Conservation (phyloP, 2,329 filamentous ascomycete species). For the Xylariaceae sp. region DNA sequence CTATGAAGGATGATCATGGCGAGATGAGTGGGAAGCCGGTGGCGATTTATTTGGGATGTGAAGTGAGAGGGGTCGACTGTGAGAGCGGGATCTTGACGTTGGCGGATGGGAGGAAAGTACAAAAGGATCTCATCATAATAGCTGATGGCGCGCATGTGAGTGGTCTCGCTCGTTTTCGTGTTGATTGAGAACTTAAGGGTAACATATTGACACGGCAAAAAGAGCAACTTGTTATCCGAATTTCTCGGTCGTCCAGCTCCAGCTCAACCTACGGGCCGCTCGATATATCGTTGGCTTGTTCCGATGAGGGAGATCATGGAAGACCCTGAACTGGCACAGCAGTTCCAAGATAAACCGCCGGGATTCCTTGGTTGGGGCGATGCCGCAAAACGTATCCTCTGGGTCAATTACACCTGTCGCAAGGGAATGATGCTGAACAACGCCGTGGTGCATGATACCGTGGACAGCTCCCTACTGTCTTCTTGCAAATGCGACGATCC, state of each 20-base stretch:
- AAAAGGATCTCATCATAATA: conserved; percentile 38
- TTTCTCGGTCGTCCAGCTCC: conserved; percentile 13
- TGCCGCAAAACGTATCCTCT: conserved; percentile 8
- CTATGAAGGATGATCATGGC: conserved; percentile 26
- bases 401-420: conserved; percentile 18
- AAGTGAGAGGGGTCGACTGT: conserved; percentile 16
- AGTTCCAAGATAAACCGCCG: conserved; percentile 9
- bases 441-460: conserved; percentile 16
- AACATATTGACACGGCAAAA: neutral
- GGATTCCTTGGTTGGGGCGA: conserved; percentile 19
- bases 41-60: conserved; percentile 10
- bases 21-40: conserved; percentile 14
- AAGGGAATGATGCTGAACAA: conserved; percentile 16
- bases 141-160: conserved; percentile 40
- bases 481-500: neutral
- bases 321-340: conserved; percentile 8
- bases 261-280: conserved; percentile 16
- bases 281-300: conserved; percentile 23
- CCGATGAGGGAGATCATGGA: conserved; percentile 14
- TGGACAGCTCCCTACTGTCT: neutral
- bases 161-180: neutral
- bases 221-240: conserved; percentile 17
- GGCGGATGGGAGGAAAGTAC: conserved; percentile 26
- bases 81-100: conserved; percentile 66
- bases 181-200: neutral